phyloP scores from a whole-genome alignment of 1,139 yeast species.

The Candida neerlandica region DNA sequence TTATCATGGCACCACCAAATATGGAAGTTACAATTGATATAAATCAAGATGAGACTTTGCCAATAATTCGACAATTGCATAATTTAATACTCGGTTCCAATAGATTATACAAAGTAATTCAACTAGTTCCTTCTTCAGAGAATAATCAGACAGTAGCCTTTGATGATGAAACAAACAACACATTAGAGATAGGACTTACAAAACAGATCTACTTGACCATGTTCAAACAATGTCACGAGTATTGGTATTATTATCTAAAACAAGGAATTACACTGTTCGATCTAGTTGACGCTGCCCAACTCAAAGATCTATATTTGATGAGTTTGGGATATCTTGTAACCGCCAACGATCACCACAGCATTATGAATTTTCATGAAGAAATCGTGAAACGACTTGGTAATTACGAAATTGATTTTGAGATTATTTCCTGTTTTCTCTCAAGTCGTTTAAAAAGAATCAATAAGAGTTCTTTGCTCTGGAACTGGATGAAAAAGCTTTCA shows the following conservation, averaged over 20 bases:
- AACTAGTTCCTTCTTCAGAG: slow-evolving; percentile 22
- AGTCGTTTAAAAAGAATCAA: slow-evolving; percentile 41
- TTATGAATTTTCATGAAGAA: slow-evolving; percentile 33
- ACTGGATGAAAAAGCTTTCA: slow-evolving; percentile 32
- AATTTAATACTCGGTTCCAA: slow-evolving; percentile 16
- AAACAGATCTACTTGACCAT: slow-evolving; percentile 32
- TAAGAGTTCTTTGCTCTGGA: slow-evolving; percentile 48
- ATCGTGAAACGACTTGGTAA: slow-evolving; percentile 21
- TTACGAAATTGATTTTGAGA: slow-evolving; percentile 29
- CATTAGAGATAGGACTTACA: slow-evolving; percentile 38
- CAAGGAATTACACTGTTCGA: not conserved
- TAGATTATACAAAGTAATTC: slow-evolving; percentile 23
- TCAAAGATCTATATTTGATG: slow-evolving; percentile 21
- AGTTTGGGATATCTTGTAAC: slow-evolving; percentile 41
- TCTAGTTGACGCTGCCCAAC: not conserved
- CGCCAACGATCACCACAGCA: slow-evolving; percentile 45
- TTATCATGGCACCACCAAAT: not conserved
- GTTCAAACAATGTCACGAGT: slow-evolving; percentile 38
- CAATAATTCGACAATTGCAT: slow-evolving; percentile 2
- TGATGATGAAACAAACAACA: slow-evolving; percentile 17
- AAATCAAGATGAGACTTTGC: not conserved
- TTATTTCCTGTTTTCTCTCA: slow-evolving; percentile 33
- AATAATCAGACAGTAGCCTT: slow-evolving; percentile 13
- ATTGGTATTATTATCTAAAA: slow-evolving; percentile 27
- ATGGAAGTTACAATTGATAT: not conserved